Evolutionary conservation across 805 yeast species (phyloP), one percentile per base, ranked within the genome.

Genomic region (Grigorovia transvaalensis): DNA sequence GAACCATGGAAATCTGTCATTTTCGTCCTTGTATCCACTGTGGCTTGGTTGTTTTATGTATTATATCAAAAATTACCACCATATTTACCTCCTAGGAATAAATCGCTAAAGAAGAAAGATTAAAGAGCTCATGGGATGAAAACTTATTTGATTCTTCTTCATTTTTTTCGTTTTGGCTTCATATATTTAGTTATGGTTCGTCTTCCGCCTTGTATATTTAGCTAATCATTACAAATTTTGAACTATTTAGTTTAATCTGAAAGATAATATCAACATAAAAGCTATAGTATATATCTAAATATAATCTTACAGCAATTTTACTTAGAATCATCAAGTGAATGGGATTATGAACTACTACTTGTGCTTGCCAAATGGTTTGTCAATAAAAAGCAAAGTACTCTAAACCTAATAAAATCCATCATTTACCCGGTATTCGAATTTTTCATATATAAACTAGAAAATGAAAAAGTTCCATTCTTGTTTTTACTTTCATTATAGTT

Each of bases 1-100:
- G 75, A 70, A 35, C 66, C 68, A 9, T 64, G 64, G 19, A 71
- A 85, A 53, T 62, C 71, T 1, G 54, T 73, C 7, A 76, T 83
- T 19, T 84, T 84, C 61, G 67, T 62, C 0, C 57, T 67, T 8
- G 78, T 83, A 11, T 67, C 73, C 0, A 51, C 70, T 5, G 30
- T 70, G 7, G 78, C 74, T 0, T 68, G 74, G 56, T 48, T 57
- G 2, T 59, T 63, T 50, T 71, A 64, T 51, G 43, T 57, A 4
- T 6, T 57, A 2, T 63, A 70, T 48, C 71, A 70, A 55, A 50
- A 41, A 13, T 33, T 63, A 17, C 72, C 72, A 9, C 67, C 66
- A 12, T 29, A 30, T 19, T 33, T 29, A 9, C 23, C 23, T 7
- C 3, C n/a, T 42, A n/a, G 17, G n/a, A 46, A 20, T 23, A 46